Conservation (phyloP, 2,329 filamentous ascomycete species). For the Colletotrichum acutatum region DNA sequence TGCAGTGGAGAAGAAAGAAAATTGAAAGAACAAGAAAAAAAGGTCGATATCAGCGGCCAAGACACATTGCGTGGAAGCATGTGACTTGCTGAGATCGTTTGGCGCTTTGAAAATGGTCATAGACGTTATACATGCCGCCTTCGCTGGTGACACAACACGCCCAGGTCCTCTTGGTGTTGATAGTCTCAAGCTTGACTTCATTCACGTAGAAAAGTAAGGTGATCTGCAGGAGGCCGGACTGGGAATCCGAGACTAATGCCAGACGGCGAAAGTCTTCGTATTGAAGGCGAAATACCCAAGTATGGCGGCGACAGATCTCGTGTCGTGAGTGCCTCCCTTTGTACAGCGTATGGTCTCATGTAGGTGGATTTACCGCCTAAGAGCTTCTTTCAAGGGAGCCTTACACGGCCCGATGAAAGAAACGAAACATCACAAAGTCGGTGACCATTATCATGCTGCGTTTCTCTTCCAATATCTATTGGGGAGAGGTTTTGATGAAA, state of each 20-base stretch:
- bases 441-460: neutral
- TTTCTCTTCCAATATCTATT: neutral
- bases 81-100: neutral
- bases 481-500: neutral
- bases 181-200: neutral
- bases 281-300: neutral
- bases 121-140: neutral
- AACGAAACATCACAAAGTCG: neutral
- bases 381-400: neutral
- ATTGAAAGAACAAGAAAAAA: neutral
- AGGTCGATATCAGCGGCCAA: neutral
- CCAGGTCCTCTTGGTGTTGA: neutral
- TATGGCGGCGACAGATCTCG: neutral
- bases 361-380: neutral
- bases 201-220: neutral
- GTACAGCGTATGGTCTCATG: neutral
- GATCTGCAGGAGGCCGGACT: neutral
- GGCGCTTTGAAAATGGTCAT: neutral
- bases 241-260: neutral
- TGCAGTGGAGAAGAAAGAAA: slow-evolving; percentile 7
- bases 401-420: neutral
- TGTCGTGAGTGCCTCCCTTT: neutral
- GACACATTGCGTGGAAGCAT: slow-evolving; percentile 9
- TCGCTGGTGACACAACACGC: neutral
- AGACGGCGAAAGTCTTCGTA: neutral